These are phyloP conservation scores for Trichophyton rubrum DNA, from an alignment of 2,329 filamentous ascomycete species.

Conservation along the genomic window DNA sequence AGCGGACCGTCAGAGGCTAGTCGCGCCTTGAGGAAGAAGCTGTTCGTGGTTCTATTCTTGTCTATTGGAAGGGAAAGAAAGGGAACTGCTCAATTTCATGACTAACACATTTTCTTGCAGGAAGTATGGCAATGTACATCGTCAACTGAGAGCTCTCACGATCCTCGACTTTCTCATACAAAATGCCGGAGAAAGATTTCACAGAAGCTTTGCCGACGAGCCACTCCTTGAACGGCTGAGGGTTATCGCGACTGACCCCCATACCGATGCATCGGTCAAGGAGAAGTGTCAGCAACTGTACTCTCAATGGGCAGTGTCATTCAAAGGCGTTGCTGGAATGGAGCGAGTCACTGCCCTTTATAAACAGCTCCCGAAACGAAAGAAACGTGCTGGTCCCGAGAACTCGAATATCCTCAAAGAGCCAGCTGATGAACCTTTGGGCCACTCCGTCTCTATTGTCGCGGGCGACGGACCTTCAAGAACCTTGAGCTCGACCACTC, in stretches of 20 bases:
- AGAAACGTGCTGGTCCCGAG: slow-evolving; percentile 61
- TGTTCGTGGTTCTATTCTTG: slow-evolving; percentile 39
- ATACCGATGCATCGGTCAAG: slow-evolving; percentile 75
- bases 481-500: slow-evolving; percentile 16
- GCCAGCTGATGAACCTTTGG: slow-evolving; percentile 42
- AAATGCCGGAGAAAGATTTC: slow-evolving; percentile 79
- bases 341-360: slow-evolving; percentile 70
- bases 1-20: slow-evolving; percentile 82
- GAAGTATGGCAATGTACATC: slow-evolving; percentile 91
- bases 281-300: slow-evolving; percentile 82
- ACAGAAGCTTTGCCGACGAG: slow-evolving; percentile 79
- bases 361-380: slow-evolving; percentile 52
- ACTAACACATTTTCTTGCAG: slow-evolving; percentile 26
- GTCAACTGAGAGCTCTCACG: slow-evolving; percentile 75
- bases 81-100: no score
- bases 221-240: slow-evolving; percentile 81
- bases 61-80: not conserved
- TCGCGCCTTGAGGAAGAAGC: slow-evolving; percentile 86
- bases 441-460: slow-evolving; percentile 29
- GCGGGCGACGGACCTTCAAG: slow-evolving; percentile 28
- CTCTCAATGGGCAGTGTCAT: slow-evolving; percentile 70
- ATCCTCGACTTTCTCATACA: slow-evolving; percentile 89
- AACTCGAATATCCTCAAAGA: slow-evolving; percentile 74
- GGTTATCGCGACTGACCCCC: slow-evolving; percentile 70
- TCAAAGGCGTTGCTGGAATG: slow-evolving; percentile 68